Conservation (phyloP, 331 rosid genomes). For the Malus hybrid region DNA sequence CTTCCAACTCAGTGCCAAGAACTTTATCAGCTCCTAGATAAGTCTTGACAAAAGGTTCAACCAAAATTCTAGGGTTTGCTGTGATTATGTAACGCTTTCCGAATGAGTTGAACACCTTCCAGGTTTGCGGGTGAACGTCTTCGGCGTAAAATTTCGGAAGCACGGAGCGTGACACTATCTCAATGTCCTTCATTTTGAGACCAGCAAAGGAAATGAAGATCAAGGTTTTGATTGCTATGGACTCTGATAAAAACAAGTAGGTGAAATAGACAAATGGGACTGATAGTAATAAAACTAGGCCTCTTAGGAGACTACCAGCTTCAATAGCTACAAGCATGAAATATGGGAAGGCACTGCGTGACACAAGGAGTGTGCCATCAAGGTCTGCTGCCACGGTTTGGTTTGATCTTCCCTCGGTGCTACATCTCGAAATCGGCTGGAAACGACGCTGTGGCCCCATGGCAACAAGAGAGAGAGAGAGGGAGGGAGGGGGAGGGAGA, state of each 20-base stretch:
- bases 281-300: conserved; percentile 39
- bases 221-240: conserved; percentile 47
- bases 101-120: conserved; percentile 78
- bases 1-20: conserved; percentile 63
- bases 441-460: conserved; percentile 52
- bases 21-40: conserved; percentile 71
- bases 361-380: conserved; percentile 73
- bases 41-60: conserved; percentile 66
- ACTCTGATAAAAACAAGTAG: conserved; percentile 48
- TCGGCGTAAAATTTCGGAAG: conserved; percentile 70
- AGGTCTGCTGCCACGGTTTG: conserved; percentile 80
- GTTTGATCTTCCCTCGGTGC: conserved; percentile 40
- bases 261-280: conserved; percentile 61
- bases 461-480: not conserved
- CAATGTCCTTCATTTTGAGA: conserved; percentile 52
- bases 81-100: conserved; percentile 67
- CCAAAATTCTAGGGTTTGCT: conserved; percentile 78
- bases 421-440: conserved; percentile 56
- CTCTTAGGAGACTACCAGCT: conserved; percentile 75
- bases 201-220: conserved; percentile 61
- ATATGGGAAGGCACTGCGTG: conserved; percentile 72
- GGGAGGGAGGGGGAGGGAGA: too few species aligned
- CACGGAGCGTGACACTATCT: conserved; percentile 62
- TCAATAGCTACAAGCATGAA: conserved; percentile 88
- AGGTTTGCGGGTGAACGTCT: conserved; percentile 59